Base-by-base conservation (phyloP, 2,329 filamentous ascomycete genomes). In the Beauveria sp. region DNA sequence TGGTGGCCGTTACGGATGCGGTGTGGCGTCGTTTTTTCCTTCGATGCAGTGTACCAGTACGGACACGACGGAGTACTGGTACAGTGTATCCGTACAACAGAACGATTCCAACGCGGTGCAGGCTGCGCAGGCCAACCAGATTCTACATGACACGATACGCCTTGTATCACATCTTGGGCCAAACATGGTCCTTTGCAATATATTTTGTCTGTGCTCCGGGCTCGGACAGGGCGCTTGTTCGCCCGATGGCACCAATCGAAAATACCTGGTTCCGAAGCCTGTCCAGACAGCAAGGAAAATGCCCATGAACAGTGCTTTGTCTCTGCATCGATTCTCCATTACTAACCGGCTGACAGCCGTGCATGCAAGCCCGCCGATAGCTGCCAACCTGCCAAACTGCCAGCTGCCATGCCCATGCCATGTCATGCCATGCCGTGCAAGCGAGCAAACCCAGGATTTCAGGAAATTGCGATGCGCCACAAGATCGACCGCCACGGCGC, bases 401-500 rank as follows among this genome's bases (percentile, higher is more conserved):
- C 50, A 52, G 28, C n/a, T 52, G n/a, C 28, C 43, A 46, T 26
- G 46, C 14, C 50, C 50, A 46, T 20, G n/a, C 43, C 43, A 46
- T 44, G 40, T 16, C 12, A 43, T 9, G 18, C 7, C 24, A 55
- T 34, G 18, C 28, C 4, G 51, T 50, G 47, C 48, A 59, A 41
- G 46, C 55, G 56, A 59, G 51, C 34, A 37, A 14, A 37, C 34
- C 34, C 34, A 37, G 34, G 12, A 24, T 20, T 26, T 44, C 44
- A 34, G 52, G 59, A 61, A 61, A 61, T 61, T 61, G 40, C 53
- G 59, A 61, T 61, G 53, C 59, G 59, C 59, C 59, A 51, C 59
- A 61, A 37, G 59, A 61, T 61, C 59, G 59, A 37, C 52, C 43
- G 22, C 51, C 59, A 43, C 34, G 30, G 12, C 41, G 30, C 57